phyloP scores from a whole-genome alignment of 345 rosid genomes.

The Dipteronia sinensis region DNA sequence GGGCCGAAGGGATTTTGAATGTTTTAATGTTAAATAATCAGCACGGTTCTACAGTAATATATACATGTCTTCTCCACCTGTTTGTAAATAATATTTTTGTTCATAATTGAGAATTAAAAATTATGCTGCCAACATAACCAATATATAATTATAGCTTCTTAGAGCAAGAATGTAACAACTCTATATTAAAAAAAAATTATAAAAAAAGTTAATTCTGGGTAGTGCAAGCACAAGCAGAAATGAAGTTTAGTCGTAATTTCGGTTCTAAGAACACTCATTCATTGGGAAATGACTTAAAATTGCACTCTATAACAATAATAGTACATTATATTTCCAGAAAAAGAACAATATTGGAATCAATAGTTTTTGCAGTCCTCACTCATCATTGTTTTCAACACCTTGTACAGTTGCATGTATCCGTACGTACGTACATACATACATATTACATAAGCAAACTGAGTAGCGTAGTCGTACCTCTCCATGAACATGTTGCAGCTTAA shows the following conservation, averaged over 20 bases:
- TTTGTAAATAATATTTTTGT: too few relatives aligned
- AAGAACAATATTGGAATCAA: neutral
- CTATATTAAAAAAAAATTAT: too few relatives aligned
- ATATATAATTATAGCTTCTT: too few relatives aligned
- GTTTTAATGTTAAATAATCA: too few relatives aligned
- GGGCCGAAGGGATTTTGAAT: too few relatives aligned
- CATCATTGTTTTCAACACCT: slow-evolving; percentile 15
- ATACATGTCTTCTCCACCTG: too few relatives aligned
- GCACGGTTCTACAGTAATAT: too few relatives aligned
- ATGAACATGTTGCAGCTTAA: neutral
- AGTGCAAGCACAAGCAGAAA: neutral
- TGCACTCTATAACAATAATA: neutral
- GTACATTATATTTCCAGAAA: neutral
- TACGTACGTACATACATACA: neutral
- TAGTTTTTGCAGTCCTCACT: neutral
- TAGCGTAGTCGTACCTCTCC: neutral
- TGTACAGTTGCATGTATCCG: slow-evolving; percentile 13
- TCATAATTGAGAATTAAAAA: too few relatives aligned
- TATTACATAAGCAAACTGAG: neutral
- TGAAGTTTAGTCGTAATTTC: neutral
- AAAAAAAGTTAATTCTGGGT: neutral
- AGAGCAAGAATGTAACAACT: neutral
- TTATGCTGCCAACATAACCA: too few relatives aligned
- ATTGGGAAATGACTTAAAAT: neutral
- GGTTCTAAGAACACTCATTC: neutral